Evolutionary conservation across 2,329 filamentous ascomycete genomes (phyloP), one percentile per base, ranked within the genome.

Genomic region (Clarireedia hainanense): DNA sequence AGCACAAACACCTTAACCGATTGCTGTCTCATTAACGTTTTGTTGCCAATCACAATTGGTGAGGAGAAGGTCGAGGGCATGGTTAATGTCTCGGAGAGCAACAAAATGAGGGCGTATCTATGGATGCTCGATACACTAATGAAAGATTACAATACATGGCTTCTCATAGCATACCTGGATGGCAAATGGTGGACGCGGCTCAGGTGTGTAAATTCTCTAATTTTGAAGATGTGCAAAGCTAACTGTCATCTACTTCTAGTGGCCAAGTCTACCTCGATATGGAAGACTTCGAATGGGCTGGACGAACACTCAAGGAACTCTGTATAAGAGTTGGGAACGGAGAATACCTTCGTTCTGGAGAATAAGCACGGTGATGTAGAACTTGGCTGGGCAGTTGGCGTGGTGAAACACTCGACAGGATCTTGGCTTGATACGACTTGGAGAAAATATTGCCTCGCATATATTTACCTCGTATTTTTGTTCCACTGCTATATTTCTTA

Each of bases 231-330:
- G n/a, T 50, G 52, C 46, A 42, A 55, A 24, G 9, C 23, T 42
- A 47, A 30, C 37, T 37, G 37, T 12, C 17, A 20, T 26, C 36
- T 12, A n/a, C 37, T 20, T 12, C 14, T 47, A 91, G 87, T 67
- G 89, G 81, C 14, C 91, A 96, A 75, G 79, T 94, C 0, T 97
- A 94, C 68, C 72, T 96, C n/a, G 89, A 89, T 26, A 68, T 85
- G 61, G 76, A 76, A 12, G 91, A 96, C 70, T 96, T 94, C 66
- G 80, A 86, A 67, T 88, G 81, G 80, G 78, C 79, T 4, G 88
- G 77, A 0, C 67, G 61, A 20, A 58, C 46, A 6, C 47, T 69
- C 47, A 68, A 69, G 47, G 72, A 74, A 36, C 62, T 88, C 5
- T 83, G 79, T 64, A 73, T 74, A 43, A 71, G 76, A 61, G 77